Evolutionary conservation across 495 filamentous ascomycete genomes (phyloP).

Genomic region (Penicillium soppii): DNA sequence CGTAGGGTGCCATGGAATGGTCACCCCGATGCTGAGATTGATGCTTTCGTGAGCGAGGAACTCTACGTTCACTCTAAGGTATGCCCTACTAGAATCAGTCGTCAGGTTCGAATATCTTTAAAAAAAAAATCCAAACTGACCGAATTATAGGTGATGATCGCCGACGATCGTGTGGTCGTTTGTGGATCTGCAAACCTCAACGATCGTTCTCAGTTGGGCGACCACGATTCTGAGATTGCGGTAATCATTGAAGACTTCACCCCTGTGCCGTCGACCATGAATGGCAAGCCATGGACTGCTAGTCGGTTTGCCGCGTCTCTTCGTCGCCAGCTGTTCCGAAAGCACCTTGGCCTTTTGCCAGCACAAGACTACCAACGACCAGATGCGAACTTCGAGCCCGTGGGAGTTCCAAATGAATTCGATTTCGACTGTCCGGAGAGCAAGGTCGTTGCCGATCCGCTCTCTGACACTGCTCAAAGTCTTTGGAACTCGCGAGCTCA

Average conservation of each 20-base stretch:
- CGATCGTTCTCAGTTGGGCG: slow-evolving; percentile 87
- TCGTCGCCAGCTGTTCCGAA: slow-evolving; percentile 82
- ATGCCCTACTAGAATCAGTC: slow-evolving; percentile 7
- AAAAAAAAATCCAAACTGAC: no score
- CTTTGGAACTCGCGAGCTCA: slow-evolving; percentile 74
- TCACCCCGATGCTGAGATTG: slow-evolving; percentile 68
- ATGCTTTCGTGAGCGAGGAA: slow-evolving; percentile 89
- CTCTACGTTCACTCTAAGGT: slow-evolving; percentile 93
- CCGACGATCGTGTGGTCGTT: slow-evolving; percentile 85
- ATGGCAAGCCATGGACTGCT: slow-evolving; percentile 65
- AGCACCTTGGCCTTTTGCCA: slow-evolving; percentile 83
- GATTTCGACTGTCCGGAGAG: slow-evolving; percentile 81
- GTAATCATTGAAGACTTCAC: slow-evolving; percentile 76
- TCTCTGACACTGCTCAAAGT: slow-evolving; percentile 62
- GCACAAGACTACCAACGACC: slow-evolving; percentile 65
- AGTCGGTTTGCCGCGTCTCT: slow-evolving; percentile 81
- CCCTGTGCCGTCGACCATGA: slow-evolving; percentile 68
- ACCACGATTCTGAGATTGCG: slow-evolving; percentile 84
- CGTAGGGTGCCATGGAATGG: slow-evolving; percentile 75
- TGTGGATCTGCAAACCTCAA: slow-evolving; percentile 94
- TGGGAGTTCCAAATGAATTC: slow-evolving; percentile 71
- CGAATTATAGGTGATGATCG: slow-evolving; percentile 67
- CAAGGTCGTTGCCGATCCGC: slow-evolving; percentile 69
- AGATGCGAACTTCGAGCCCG: slow-evolving; percentile 72
- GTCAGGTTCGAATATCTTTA: slow-evolving; percentile 5